A percentile compares a stretch with the other conserved stretches of the same genome.
Conservation (phyloP, 2,329 filamentous ascomycete genomes). For the Fusarium gaditjirri region DNA sequence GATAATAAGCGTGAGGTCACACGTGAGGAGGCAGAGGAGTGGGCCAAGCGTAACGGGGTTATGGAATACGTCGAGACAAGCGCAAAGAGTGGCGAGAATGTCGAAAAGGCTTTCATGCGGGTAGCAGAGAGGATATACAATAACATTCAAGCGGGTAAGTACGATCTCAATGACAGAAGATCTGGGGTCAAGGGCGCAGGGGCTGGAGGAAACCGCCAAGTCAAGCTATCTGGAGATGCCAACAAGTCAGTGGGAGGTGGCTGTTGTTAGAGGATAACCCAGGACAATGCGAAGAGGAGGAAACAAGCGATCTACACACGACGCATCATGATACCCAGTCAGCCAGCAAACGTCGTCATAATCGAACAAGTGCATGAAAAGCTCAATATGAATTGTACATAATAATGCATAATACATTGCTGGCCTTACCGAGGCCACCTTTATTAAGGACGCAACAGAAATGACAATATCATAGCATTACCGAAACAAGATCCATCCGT, state of each 20-base stretch:
- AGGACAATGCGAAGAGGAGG: slow-evolving; percentile 17
- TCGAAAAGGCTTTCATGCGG: slow-evolving; percentile 91
- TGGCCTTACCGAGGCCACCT: slow-evolving; percentile 33
- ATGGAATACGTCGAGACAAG: slow-evolving; percentile 96
- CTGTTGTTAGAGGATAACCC: slow-evolving; percentile 56
- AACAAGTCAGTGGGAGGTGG: slow-evolving; percentile 54
- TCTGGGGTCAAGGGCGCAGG: slow-evolving; percentile 86
- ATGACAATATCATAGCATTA: slow-evolving; percentile 47
- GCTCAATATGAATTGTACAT: slow-evolving; percentile 45
- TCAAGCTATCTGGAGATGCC: slow-evolving; percentile 59
- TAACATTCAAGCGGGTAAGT: slow-evolving; percentile 94
- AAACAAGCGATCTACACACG: slow-evolving; percentile 31
- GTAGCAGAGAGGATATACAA: slow-evolving; percentile 96
- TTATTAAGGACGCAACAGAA: slow-evolving; percentile 31
- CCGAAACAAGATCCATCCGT: slow-evolving; percentile 38
- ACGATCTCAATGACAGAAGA: slow-evolving; percentile 92
- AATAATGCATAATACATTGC: slow-evolving; percentile 49
- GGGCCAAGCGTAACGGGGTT: slow-evolving; percentile 86
- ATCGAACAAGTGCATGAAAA: slow-evolving; percentile 43
- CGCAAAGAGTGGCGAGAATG: slow-evolving; percentile 93
- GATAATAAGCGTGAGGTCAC: slow-evolving; percentile 82
- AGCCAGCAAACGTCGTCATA: slow-evolving; percentile 40
- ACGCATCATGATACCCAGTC: slow-evolving; percentile 48
- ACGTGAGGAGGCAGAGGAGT: slow-evolving; percentile 84
- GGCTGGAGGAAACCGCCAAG: slow-evolving; percentile 58